Conservation (phyloP, 192 early-diverging fungal genomes). For the Podila horticola region DNA sequence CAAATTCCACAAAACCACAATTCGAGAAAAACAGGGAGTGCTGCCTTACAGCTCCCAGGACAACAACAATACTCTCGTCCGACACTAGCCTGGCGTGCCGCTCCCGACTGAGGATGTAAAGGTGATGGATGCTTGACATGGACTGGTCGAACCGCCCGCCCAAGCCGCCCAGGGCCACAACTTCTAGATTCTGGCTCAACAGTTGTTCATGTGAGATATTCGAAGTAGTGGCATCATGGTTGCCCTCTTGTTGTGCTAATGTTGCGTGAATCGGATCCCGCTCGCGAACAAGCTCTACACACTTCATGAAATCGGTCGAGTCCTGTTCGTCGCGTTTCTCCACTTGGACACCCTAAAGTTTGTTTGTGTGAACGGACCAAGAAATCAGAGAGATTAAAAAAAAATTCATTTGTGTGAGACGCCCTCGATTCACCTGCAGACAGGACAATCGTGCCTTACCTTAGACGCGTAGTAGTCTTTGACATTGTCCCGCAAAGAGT, state of each 20-base stretch:
- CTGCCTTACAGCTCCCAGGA: conserved; percentile 68
- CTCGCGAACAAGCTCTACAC: conserved; percentile 61
- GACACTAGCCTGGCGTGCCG: conserved; percentile 74
- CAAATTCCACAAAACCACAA: conserved; percentile 5
- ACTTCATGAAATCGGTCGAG: conserved; percentile 93
- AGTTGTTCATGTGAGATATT: conserved; percentile 9
- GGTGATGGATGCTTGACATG: conserved; percentile 79
- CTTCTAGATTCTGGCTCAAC: conserved; percentile 28
- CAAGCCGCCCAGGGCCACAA: conserved; percentile 85
- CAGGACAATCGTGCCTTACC: conserved; percentile 17
- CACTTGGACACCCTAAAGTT: conserved; percentile 65
- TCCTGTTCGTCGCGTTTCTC: conserved; percentile 58
- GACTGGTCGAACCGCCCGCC: conserved; percentile 93
- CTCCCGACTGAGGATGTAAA: conserved; percentile 71
- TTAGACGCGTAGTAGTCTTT: conserved; percentile 71
- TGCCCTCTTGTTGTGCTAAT: background rate
- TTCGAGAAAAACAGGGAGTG: background rate
- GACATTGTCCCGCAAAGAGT: conserved; percentile 75
- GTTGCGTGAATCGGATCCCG: conserved; percentile 34
- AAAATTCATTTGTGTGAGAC: too few relatives aligned
- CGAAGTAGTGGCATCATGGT: background rate
- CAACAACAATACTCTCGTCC: conserved; percentile 78
- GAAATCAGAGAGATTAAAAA: background rate
- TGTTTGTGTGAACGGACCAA: background rate
- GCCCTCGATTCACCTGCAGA: background rate